Evolutionary conservation across 305 asterid species (phyloP), one percentile per base, ranked within the genome.

Genomic region (Solanum hybrid): DNA sequence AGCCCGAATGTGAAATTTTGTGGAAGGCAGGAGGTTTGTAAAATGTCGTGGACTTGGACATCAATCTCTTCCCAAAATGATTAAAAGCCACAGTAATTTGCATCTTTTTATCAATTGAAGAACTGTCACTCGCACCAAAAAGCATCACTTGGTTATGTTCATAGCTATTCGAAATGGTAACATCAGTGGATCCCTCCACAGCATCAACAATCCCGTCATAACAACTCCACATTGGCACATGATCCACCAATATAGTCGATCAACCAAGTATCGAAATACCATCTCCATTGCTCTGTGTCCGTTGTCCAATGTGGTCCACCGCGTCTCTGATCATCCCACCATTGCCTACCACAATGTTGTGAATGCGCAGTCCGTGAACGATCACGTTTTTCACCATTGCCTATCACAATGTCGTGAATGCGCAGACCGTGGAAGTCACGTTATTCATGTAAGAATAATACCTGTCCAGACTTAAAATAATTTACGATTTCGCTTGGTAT

Each of bases 101-200:
- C 95, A 90, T 93, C 26, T 51, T 89, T 15, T 17, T 29, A 76
- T 93, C 95, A 2, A 78, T 45, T 7, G 82, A 35, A 31, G 87
- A 75, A 32, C 17, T 31, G 60, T 93, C 89, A 71, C 89, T 90
- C 14, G 92, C 94, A 29, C 94, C 94, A n/a, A 93, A 91, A 38
- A 92, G 92, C 92, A 91, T 85, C 1, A 88, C 97, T 93, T 95
- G 95, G 42, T 94, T 91, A 91, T 95, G 98, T 24, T 94, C 97
- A 24, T 93, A 97, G 12, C 94, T 8, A 76, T 95, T 94, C 10
- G 98, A 93, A 42, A 95, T 91, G 89, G 96, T 94, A 89, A 94
- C 26, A 3, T 92, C 96, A 0, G 97, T 94, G 10, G 97, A 94
- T 1, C 92, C 97, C 85, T 75, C 51, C 66, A 95, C 92, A 38